These are phyloP conservation scores for Coix lacrymajobi DNA, from an alignment of 176 grass and related monocot species.

Conservation along the genomic window DNA sequence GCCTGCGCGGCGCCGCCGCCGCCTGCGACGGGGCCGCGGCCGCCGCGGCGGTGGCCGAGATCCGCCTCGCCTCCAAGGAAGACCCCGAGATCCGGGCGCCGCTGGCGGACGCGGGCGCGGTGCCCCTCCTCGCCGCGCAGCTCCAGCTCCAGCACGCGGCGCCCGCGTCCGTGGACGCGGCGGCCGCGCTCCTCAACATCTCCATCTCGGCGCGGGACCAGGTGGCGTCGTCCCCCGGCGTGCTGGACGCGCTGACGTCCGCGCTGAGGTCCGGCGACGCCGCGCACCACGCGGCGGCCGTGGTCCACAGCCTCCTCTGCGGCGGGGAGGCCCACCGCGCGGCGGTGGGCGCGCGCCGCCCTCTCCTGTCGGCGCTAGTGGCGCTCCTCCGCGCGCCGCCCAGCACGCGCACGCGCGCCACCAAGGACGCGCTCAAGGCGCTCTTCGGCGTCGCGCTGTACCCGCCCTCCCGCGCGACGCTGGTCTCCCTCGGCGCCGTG, in stretches of 20 bases:
- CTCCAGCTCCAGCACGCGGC: neutral
- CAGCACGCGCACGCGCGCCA: conserved; percentile 38
- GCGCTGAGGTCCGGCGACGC: conserved; percentile 51
- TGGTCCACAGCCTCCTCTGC: conserved; percentile 76
- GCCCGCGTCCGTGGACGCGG: conserved; percentile 45
- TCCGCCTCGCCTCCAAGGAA: conserved; percentile 63
- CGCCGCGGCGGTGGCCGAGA: conserved; percentile 43
- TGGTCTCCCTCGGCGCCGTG: conserved; percentile 52
- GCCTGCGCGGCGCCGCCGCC: conserved; percentile 41
- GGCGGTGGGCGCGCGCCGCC: conserved; percentile 37
- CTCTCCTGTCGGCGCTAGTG: conserved; percentile 56
- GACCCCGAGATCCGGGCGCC: conserved; percentile 58
- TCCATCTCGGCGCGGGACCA: conserved; percentile 68
- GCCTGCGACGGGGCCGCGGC: conserved; percentile 22
- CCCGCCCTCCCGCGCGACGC: conserved; percentile 55
- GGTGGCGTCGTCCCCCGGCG: conserved; percentile 54
- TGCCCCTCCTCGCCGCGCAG: conserved; percentile 55
- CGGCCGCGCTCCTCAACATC: conserved; percentile 83
- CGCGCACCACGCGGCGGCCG: conserved; percentile 72
- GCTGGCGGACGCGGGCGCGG: conserved; percentile 53
- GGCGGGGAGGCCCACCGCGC: conserved; percentile 58
- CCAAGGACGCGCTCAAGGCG: conserved; percentile 92
- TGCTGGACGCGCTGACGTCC: conserved; percentile 65
- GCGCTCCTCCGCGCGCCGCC: conserved; percentile 39
- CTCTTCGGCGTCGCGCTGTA: conserved; percentile 63